These are phyloP conservation scores for Lodderomyces jiufengensis DNA, from an alignment of 1,139 yeast genomes.

Conservation along the genomic window DNA sequence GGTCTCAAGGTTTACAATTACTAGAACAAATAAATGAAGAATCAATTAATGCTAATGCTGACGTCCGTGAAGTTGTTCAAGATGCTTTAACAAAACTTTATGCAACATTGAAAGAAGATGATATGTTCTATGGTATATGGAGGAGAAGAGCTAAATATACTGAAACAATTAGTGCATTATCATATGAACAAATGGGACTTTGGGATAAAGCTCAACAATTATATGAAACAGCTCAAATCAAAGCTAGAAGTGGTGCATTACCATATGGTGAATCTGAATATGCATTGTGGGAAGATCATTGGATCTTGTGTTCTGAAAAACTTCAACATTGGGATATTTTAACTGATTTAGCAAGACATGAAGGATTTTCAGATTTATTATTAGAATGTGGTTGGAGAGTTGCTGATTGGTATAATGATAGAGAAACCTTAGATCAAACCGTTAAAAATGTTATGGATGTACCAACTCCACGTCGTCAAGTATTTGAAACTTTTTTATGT, in stretches of 20 bases:
- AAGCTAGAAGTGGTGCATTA: slow-evolving; percentile 91
- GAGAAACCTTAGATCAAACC: slow-evolving; percentile 91
- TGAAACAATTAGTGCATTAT: slow-evolving; percentile 88
- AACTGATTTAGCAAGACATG: slow-evolving; percentile 95
- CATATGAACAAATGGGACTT: slow-evolving; percentile 91
- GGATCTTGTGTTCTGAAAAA: slow-evolving; percentile 97
- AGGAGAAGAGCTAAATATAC: slow-evolving; percentile 90
- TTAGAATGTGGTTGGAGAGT: slow-evolving; percentile 99
- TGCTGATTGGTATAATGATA: slow-evolving; percentile 96
- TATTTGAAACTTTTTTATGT: slow-evolving; percentile 89
- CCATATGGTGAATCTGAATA: slow-evolving; percentile 97
- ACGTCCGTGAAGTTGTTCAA: slow-evolving; percentile 78
- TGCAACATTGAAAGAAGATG: slow-evolving; percentile 87
- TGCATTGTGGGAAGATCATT: slow-evolving; percentile 96
- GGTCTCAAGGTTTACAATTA: slow-evolving; percentile 85
- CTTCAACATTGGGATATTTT: slow-evolving; percentile 97
- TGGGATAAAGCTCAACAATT: slow-evolving; percentile 94
- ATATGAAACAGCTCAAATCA: slow-evolving; percentile 96
- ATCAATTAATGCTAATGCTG: slow-evolving; percentile 64
- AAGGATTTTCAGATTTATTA: slow-evolving; percentile 90
- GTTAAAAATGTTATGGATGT: slow-evolving; percentile 97
- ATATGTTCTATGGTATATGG: slow-evolving; percentile 98
- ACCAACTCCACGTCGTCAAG: slow-evolving; percentile 95
- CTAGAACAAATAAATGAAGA: slow-evolving; percentile 72
- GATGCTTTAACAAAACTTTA: slow-evolving; percentile 91